These are phyloP conservation scores for Calonectria pseudoturangicola DNA, from an alignment of 2,329 filamentous ascomycete species.

Conservation along the genomic window DNA sequence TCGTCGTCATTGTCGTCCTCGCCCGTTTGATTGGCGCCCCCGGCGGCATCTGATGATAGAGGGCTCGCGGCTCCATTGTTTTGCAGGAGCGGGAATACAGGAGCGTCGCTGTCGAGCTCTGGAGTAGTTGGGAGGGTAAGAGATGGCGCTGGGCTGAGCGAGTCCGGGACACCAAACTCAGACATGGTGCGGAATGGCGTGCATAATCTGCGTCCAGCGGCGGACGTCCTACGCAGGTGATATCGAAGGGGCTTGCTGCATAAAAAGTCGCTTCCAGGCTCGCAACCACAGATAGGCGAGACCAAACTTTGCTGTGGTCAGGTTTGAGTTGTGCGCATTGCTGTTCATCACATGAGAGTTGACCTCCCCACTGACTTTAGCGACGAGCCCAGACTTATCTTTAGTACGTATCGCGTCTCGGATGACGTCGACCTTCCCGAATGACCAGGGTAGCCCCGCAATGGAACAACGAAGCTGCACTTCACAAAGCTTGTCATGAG, in stretches of 20 bases:
- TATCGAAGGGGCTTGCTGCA: slow-evolving; percentile 20
- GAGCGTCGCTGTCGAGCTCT: slow-evolving; percentile 49
- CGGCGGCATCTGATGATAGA: slow-evolving; percentile 51
- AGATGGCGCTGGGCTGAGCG: slow-evolving; percentile 45
- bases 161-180: slow-evolving; percentile 52
- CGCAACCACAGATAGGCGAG: slow-evolving; percentile 1
- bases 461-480: not conserved
- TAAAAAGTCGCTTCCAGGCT: not conserved
- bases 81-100: slow-evolving; percentile 60
- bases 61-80: slow-evolving; percentile 59
- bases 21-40: slow-evolving; percentile 46
- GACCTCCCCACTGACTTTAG: slow-evolving; percentile 15
- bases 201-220: slow-evolving; percentile 37
- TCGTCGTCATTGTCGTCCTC: slow-evolving; percentile 77
- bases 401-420: slow-evolving; percentile 41
- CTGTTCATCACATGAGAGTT: slow-evolving; percentile 14
- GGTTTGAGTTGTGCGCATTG: not conserved
- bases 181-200: slow-evolving; percentile 48
- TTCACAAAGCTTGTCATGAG: not conserved
- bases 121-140: slow-evolving; percentile 42
- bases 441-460: slow-evolving; percentile 11
- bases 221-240: slow-evolving; percentile 20
- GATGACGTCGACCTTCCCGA: slow-evolving; percentile 44
- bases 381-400: slow-evolving; percentile 13
- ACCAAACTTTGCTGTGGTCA: slow-evolving; percentile 25